phyloP scores from a whole-genome alignment of 2,329 filamentous ascomycete genomes.

The Neofusicoccum ribis region DNA sequence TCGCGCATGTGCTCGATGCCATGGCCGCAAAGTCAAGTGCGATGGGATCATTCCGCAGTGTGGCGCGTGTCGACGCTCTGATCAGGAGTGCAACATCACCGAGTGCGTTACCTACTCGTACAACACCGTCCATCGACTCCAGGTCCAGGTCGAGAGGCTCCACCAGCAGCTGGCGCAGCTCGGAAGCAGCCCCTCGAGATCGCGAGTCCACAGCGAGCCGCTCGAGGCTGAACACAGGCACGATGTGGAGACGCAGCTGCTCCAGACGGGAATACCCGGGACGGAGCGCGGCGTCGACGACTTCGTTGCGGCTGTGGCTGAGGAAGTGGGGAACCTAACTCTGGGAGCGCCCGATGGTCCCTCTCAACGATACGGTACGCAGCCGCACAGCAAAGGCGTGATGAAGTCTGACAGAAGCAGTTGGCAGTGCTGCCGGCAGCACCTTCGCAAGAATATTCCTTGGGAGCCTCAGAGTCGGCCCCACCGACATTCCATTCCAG shows the following conservation, averaged over 20 bases:
- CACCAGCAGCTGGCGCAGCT: not conserved
- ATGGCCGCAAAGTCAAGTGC: not conserved
- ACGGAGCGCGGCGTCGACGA: not conserved
- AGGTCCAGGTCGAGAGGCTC: not conserved
- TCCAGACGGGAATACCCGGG: not conserved
- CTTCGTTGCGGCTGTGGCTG: not conserved
- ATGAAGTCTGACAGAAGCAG: not conserved
- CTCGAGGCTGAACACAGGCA: not conserved
- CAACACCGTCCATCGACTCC: not conserved
- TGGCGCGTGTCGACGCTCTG: not conserved
- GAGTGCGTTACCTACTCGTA: not conserved
- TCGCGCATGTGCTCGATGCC: not conserved
- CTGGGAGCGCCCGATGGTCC: not conserved
- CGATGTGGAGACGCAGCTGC: constrained; percentile 3
- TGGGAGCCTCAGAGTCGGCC: not conserved
- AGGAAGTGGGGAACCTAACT: not conserved
- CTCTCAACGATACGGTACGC: not conserved
- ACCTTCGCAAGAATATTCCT: not conserved
- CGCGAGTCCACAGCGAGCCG: not conserved
- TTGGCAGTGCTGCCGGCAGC: not conserved
- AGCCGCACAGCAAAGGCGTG: not conserved
- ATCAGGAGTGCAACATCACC: not conserved
- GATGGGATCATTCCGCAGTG: constrained; percentile 2
- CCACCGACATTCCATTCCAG: not conserved
- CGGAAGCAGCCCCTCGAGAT: not conserved